phyloP scores from a whole-genome alignment of 352 stramenopile species.

The Globisporangium alternatum region DNA sequence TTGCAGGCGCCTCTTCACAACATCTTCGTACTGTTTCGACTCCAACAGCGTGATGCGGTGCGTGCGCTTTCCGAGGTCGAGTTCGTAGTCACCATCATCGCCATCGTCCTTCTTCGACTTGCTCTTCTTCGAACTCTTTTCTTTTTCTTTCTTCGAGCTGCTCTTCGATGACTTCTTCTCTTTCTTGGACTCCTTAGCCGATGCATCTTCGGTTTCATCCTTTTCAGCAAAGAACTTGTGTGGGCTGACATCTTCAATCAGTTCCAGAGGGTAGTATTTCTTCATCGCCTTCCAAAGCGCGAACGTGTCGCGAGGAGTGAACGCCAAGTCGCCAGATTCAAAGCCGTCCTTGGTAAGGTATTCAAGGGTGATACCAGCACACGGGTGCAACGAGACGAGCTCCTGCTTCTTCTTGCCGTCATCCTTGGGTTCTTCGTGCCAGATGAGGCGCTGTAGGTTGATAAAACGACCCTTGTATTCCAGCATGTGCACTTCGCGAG shows the following conservation, averaged over 20 bases:
- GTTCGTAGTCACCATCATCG: constrained; percentile 55
- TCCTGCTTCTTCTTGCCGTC: constrained; percentile 55
- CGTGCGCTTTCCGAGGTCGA: constrained; percentile 69
- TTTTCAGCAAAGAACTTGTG: constrained; percentile 92
- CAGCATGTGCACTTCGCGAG: constrained; percentile 86
- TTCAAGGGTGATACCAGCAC: constrained; percentile 77
- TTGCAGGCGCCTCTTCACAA: constrained; percentile 92
- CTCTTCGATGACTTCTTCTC: constrained; percentile 30
- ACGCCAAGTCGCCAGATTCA: constrained; percentile 82
- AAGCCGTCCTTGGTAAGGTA: constrained; percentile 85
- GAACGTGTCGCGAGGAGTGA: constrained; percentile 97
- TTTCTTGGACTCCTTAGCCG: constrained; percentile 20
- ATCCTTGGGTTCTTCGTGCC: constrained; percentile 59
- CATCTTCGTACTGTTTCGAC: constrained; percentile 97
- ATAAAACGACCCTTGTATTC: constrained; percentile 98
- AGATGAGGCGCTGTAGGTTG: constrained; percentile 97
- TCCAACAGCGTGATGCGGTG: constrained; percentile 97
- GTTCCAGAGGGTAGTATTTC: constrained; percentile 63
- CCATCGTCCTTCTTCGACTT: constrained; percentile 74
- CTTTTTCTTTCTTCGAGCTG: constrained; percentile 40
- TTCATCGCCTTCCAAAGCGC: constrained; percentile 92
- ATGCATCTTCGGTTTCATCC: constrained; percentile 29
- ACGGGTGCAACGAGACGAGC: constrained; percentile 78
- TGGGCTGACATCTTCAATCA: constrained; percentile 91
- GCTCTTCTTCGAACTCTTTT: constrained; percentile 59